phyloP scores from a whole-genome alignment of 2,329 filamentous ascomycete species.

The Plenodomus lindquistii region DNA sequence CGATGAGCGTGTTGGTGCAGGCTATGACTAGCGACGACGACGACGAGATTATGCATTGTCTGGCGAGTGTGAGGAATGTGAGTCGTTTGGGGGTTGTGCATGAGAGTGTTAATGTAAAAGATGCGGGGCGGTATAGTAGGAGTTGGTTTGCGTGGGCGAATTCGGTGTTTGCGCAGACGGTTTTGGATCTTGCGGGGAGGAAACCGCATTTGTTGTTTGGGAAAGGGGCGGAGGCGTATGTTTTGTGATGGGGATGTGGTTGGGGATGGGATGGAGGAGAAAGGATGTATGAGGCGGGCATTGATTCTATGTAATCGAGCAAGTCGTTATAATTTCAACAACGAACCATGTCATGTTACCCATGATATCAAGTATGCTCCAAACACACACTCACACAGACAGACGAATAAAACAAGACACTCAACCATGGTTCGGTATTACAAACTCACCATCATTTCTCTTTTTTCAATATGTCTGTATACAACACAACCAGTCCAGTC shows the following conservation, averaged over 20 bases:
- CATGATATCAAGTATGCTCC: neutral
- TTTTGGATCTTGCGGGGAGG: constrained; percentile 83
- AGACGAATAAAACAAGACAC: neutral
- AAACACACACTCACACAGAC: neutral
- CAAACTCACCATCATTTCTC: too few species aligned
- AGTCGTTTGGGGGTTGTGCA: constrained; percentile 82
- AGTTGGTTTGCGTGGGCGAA: constrained; percentile 99
- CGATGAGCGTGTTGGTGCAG: constrained; percentile 91
- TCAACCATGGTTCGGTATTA: neutral
- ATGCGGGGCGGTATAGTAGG: constrained; percentile 70
- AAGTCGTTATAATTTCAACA: too few species aligned
- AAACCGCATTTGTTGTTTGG: constrained; percentile 89
- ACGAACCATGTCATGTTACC: too few species aligned
- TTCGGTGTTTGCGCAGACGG: constrained; percentile 90
- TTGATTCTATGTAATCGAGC: too few species aligned
- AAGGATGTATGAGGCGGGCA: too few species aligned
- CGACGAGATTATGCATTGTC: constrained; percentile 73
- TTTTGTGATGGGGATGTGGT: constrained; percentile 7
- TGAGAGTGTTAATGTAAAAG: constrained; percentile 86
- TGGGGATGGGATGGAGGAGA: too few species aligned
- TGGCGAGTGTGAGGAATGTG: constrained; percentile 75
- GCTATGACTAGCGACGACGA: constrained; percentile 87
- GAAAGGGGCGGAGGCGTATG: constrained; percentile 54
- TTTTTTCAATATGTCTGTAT: too few species aligned
- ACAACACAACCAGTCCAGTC: too few species aligned